Percentiles rank a stretch among this genome's conserved stretches.
phyloP scores from a whole-genome alignment of 805 yeast species.

The Teunomyces panamensis region DNA sequence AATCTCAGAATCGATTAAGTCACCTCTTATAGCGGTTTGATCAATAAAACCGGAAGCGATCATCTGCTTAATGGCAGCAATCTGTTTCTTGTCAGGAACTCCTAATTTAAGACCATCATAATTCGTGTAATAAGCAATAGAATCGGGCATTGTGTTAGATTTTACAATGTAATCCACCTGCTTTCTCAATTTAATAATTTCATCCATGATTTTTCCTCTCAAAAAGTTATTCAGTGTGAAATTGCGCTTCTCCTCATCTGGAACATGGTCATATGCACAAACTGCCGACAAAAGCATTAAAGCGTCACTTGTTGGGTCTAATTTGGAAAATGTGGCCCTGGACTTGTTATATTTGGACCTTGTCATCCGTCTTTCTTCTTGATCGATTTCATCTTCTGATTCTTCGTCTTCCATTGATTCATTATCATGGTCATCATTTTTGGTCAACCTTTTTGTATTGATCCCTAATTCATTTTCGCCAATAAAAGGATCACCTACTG shows the following conservation, averaged over 20 bases:
- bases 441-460: slow-evolving; percentile 7
- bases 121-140: slow-evolving; percentile 45
- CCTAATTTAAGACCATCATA: slow-evolving; percentile 47
- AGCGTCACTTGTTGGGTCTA: slow-evolving; percentile 76
- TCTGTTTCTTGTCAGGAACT: slow-evolving; percentile 67
- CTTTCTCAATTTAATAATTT: slow-evolving; percentile 72
- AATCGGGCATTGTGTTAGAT: slow-evolving; percentile 57
- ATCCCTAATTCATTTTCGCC: slow-evolving; percentile 73
- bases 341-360: slow-evolving; percentile 57
- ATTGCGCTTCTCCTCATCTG: slow-evolving; percentile 37
- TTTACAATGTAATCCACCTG: slow-evolving; percentile 78
- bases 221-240: slow-evolving; percentile 65
- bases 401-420: slow-evolving; percentile 36
- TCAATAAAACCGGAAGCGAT: slow-evolving; percentile 90
- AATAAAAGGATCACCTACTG: slow-evolving; percentile 91
- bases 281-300: slow-evolving; percentile 73
- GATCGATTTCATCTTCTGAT: slow-evolving; percentile 32
- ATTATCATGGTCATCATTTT: slow-evolving; percentile 24
- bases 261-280: slow-evolving; percentile 82
- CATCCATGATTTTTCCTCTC: slow-evolving; percentile 80
- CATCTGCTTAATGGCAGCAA: slow-evolving; percentile 84
- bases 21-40: slow-evolving; percentile 84
- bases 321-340: slow-evolving; percentile 55
- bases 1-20: slow-evolving; percentile 61
- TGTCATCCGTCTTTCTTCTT: slow-evolving; percentile 38